Evolutionary conservation across 1,284 basidiomycete genomes (phyloP), one percentile per base, ranked within the genome.

Genomic region (Puccinia hordei): DNA sequence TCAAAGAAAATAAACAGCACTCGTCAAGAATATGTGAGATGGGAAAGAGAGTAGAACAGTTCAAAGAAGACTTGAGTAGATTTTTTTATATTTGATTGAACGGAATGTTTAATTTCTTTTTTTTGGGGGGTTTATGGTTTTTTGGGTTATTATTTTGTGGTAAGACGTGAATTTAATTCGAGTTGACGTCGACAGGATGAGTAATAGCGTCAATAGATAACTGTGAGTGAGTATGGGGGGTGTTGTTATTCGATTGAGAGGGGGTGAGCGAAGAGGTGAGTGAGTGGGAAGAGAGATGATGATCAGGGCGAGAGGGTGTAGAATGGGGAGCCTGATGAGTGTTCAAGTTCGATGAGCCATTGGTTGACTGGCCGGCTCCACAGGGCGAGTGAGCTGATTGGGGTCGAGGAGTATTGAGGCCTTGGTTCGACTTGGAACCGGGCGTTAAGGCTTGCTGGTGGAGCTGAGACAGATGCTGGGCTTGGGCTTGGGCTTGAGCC

Each of bases 111-210:
- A 3, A 24, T n/a, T 55, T 55, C 2, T 24, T 27, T 55, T 55
- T 55, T 55, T 55, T 30, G 13, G 27, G 30, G n/a, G 1, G 19
- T 57, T 57, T 24, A 13, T 57, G 9, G 8, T 12, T 2, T 24
- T 57, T 57, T 57, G 19, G 19, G 19, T 57, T 24, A n/a, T 24
- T 2, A 10, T 57, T 5, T 12, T 19, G n/a, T 33, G 30, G 12
- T 55, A 24, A 55, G 53, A 55, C 3, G 12, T 55, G 53, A 55
- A 55, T 59, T 59, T 33, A 59, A 33, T 59, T 59, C 27, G 68
- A 71, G 68, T 71, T 71, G 46, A 71, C 46, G 27, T 71, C 68
- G n/a, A 71, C 68, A 33, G 68, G 68, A 71, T 71, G 68, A 27
- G 68, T 71, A 12, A 71, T 71, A 51, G 68, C 68, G 46, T 71